Evolutionary conservation across 1,284 basidiomycete genomes (phyloP), one percentile per base, ranked within the genome.

Genomic region (Malassezia cuniculi): DNA sequence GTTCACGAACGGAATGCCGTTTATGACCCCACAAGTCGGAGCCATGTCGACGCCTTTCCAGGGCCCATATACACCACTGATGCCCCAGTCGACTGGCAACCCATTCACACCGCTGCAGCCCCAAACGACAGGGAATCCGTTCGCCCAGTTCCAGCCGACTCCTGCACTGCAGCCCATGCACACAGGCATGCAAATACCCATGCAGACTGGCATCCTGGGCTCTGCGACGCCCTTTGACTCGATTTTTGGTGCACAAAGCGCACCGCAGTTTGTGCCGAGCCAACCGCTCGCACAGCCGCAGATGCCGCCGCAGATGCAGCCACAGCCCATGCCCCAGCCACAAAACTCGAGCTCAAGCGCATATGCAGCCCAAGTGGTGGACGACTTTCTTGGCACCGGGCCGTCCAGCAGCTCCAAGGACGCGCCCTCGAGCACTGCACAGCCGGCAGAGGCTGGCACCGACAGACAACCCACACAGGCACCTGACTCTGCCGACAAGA

Each of bases 81-180:
- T 21, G 18, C 46, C 36, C 7, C 41, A 43, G 19, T 28, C 29
- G 14, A 32, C 33, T 6, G 31, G 27, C 14, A 37, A 38, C 47
- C 47, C 34, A 32, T 32, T 38, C n/a, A 34, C 61, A 55, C 30
- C 68, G 69, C 48, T 83, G 41, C 70, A 79, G 44, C 78, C 81
- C 16, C 82, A 85, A 63, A 55, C 69, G 15, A 87, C 84, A 1
- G 85, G 82, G 3, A 83, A 82, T 58, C 78, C 79, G 1, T 82
- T 84, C 74, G 69, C 79, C 14, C 48, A 45, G 40, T 50, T 45
- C 27, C 22, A 60, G 34, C 54, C 53, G 47, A 47, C 57, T 25
- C 56, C 24, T 31, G 27, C 27, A 9, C 11, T 38, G 36, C 29
- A 69, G 10, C 58, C 63, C 3, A 52, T 45, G n/a, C 46, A 41